Base-by-base conservation (phyloP, 352 stramenopile genomes). In the Pythium utonaiense region DNA sequence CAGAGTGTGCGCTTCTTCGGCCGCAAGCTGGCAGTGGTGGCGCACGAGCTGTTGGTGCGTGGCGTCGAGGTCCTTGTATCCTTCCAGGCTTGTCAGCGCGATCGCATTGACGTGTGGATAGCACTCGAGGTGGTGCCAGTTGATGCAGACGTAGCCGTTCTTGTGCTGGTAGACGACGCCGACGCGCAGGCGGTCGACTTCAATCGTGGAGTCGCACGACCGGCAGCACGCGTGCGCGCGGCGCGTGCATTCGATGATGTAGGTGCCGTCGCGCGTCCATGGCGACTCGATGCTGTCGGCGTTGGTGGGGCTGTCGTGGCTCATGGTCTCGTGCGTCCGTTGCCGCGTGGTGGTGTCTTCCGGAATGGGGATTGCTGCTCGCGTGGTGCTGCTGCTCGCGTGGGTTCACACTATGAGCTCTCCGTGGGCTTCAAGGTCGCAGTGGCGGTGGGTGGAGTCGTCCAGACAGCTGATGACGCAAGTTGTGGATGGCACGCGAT, bases 51-150 rank as follows among this genome's bases (percentile, higher is more conserved):
- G 64, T 59, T 88, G 78, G 50, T 88, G 71, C 47, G 70, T 31
- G 13, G 70, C 50, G 48, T 83, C 64, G 22, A 92, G 74, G 25
- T 92, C 80, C n/a, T 49, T 60, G 59, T 87, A 92, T 19, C 82
- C 82, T 59, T 92, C 82, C 31, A 92, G 71, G 52, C 76, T 82
- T 27, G 69, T 40, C n/a, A 90, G 62, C 34, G 78, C 77, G 38
- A 92, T 88, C 49, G 73, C 61, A 34, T 66, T 40, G 47, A 88
- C 76, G 40, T 74, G 66, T 58, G 77, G 73, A 64, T 89, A 92
- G 70, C 82, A 92, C 67, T 90, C 78, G 58, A 92, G 68, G 64
- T 92, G 82, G 66, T 92, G 80, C 82, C 82, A 92, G 66, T 92
- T 90, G 63, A 92, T 90, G 70, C 82, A 90, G 25, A 89, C 75